Base-by-base conservation (phyloP, 495 filamentous ascomycete species). In the Apodospora peruviana region DNA sequence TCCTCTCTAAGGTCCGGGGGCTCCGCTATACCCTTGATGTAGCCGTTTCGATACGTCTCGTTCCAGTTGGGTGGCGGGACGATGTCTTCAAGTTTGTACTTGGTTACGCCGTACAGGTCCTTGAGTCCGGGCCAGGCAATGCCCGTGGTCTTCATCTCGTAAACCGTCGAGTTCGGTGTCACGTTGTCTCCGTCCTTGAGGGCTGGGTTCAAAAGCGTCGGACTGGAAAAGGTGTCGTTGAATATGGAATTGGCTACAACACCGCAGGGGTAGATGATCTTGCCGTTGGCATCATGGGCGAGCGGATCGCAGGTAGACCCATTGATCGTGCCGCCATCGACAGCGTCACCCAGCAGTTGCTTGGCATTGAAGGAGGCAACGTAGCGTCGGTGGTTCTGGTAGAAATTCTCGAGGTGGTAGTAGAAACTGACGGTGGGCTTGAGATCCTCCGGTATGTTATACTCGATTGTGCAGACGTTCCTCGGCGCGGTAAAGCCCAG, bases 361-460 rank as follows among this genome's bases (percentile, higher is more conserved):
- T 87, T 75, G 46, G 82, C 76, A 58, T 91, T 85, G 51, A 95
- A 80, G 1, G 90, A 95, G 55, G 86, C 83, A 35, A 96, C 91
- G 53, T 99, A 99, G 66, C 91, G 85, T 48, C 93, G 85, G 62
- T 99, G 93, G 65, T 99, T 99, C 65, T 99, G 93, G 72, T 97
- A 99, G 73, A 99, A 99, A 67, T 99, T 95, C 36, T 89, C 90
- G 35, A 99, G 81, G 45, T 86, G 85, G 68, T 99, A 99, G 70
- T 96, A 97, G 64, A 96, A 77, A 53, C 87, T 77, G 21, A 97
- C 83, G 3, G 91, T 90, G 0, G 91, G 80, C 9, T 75, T 72
- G 56, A 99, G 78, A 21, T 80, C 69, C 48, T 93, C 79, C 7
- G 89, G 89, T 23, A 97, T 82, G 22, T 79, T 71, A 70, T 96